phyloP scores from a whole-genome alignment of 2,329 filamentous ascomycete species.

The Phialemoniopsis sp. region DNA sequence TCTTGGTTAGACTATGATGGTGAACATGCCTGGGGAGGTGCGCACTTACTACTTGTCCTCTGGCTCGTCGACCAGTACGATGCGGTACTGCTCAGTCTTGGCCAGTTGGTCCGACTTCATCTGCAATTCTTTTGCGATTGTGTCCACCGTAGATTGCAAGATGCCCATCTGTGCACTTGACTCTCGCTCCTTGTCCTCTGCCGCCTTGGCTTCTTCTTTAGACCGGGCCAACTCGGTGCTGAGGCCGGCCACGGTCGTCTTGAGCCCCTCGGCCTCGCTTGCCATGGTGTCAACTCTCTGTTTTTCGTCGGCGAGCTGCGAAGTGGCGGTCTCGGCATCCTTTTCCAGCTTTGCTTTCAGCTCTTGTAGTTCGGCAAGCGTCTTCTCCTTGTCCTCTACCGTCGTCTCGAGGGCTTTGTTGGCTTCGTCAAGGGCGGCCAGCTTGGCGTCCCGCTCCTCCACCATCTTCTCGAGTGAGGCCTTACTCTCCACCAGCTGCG shows the following conservation, averaged over 20 bases:
- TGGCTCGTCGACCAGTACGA: conserved; percentile 17
- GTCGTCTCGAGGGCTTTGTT: conserved; percentile 11
- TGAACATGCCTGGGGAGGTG: not conserved
- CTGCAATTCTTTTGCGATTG: conserved; percentile 14
- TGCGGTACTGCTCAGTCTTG: conserved; percentile 21
- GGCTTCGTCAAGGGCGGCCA: conserved; percentile 10
- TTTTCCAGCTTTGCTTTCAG: conserved; percentile 15
- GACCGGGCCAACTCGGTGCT: conserved; percentile 15
- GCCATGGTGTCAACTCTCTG: conserved; percentile 4
- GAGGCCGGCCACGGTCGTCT: conserved; percentile 12
- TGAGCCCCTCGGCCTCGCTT: conserved; percentile 13
- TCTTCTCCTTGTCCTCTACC: conserved; percentile 9
- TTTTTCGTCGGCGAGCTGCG: conserved; percentile 6
- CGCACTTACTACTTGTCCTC: conserved; percentile 23
- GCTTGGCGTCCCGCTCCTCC: not conserved
- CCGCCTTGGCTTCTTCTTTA: conserved; percentile 12
- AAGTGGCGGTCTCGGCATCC: conserved; percentile 12
- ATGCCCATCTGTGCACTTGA: conserved; percentile 10
- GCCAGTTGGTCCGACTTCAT: conserved; percentile 14
- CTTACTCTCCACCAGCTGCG: conserved; percentile 17
- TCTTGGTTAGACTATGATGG: not conserved
- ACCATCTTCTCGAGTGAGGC: conserved; percentile 14
- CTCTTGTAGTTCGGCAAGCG: conserved; percentile 11
- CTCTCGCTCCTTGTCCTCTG: conserved; percentile 16
- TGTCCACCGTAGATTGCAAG: conserved; percentile 14